These are phyloP conservation scores for Colletotrichum lentis DNA, from an alignment of 2,329 filamentous ascomycete species.

Conservation along the genomic window DNA sequence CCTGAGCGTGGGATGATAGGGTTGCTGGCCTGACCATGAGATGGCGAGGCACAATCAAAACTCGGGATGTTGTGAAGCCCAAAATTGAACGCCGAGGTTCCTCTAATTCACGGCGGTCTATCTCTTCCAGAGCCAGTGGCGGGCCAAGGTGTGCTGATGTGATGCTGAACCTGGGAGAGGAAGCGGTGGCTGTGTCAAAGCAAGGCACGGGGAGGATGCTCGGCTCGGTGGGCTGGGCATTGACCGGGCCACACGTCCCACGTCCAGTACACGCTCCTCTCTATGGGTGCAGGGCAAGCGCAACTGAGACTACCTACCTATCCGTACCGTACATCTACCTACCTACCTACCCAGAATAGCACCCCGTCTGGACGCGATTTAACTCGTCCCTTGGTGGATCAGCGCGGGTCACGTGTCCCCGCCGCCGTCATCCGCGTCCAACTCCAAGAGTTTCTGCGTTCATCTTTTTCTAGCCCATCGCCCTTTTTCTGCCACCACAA, in stretches of 20 bases:
- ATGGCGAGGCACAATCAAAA: constrained; percentile 10
- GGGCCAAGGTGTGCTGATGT: not conserved
- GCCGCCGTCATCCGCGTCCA: constrained; percentile 36
- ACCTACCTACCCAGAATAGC: not conserved
- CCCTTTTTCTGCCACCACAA: constrained; percentile 42
- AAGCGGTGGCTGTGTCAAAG: constrained; percentile 28
- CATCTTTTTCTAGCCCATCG: constrained; percentile 37
- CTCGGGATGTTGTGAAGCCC: not conserved
- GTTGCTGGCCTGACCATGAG: not conserved
- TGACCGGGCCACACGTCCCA: constrained; percentile 31
- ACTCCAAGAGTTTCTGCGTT: constrained; percentile 39
- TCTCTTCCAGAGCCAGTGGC: not conserved
- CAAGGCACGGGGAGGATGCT: constrained; percentile 1
- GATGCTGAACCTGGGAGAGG: constrained; percentile 5
- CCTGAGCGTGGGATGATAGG: not conserved
- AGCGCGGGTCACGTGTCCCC: constrained; percentile 34
- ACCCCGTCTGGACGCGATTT: constrained; percentile 27
- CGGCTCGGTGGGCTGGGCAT: constrained; percentile 25
- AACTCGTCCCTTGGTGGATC: constrained; percentile 35
- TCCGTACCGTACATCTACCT: too few species aligned
- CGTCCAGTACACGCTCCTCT: constrained; percentile 24
- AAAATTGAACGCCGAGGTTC: not conserved
- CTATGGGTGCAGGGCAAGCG: constrained; percentile 16
- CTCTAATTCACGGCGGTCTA: not conserved
- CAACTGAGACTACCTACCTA: constrained; percentile 29